Evolutionary conservation across 2,329 filamentous ascomycete species (phyloP).

Genomic region (Trichoderma harzianum): DNA sequence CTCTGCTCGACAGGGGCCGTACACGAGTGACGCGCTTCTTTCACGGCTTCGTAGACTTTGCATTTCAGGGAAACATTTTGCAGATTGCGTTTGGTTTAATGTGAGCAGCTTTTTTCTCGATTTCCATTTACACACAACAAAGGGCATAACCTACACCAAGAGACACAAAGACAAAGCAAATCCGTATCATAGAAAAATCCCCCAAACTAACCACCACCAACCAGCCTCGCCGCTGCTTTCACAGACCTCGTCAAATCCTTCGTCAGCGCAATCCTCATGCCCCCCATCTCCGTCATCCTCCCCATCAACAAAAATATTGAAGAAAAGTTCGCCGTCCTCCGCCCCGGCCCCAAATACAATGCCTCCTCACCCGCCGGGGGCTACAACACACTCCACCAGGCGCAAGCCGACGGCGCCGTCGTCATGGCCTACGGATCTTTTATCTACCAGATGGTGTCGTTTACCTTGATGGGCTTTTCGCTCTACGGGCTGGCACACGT

Average conservation of each 20-base stretch:
- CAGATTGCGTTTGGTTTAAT: conserved; percentile 74
- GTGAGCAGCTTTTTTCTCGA: conserved; percentile 38
- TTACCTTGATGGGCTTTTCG: conserved; percentile 61
- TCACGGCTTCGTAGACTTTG: conserved; percentile 68
- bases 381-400: conserved; percentile 69
- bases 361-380: conserved; percentile 43
- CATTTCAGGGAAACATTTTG: conserved; percentile 69
- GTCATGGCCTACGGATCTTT: conserved; percentile 68
- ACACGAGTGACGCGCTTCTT: conserved; percentile 50
- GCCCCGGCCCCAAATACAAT: conserved; percentile 52
- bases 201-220: background rate
- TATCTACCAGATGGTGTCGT: conserved; percentile 62
- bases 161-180: background rate
- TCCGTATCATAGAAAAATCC: background rate
- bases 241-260: conserved; percentile 69
- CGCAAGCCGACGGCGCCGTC: conserved; percentile 67
- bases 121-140: background rate
- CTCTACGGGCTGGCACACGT: conserved; percentile 61
- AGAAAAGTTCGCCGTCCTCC: conserved; percentile 68
- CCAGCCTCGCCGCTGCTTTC: conserved; percentile 66
- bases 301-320: conserved; percentile 69
- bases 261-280: conserved; percentile 67
- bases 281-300: conserved; percentile 64
- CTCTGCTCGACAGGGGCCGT: conserved; percentile 46
- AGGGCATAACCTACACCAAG: background rate